phyloP scores from a whole-genome alignment of 2,329 filamentous ascomycete genomes.

The Penicillium verrucosum region DNA sequence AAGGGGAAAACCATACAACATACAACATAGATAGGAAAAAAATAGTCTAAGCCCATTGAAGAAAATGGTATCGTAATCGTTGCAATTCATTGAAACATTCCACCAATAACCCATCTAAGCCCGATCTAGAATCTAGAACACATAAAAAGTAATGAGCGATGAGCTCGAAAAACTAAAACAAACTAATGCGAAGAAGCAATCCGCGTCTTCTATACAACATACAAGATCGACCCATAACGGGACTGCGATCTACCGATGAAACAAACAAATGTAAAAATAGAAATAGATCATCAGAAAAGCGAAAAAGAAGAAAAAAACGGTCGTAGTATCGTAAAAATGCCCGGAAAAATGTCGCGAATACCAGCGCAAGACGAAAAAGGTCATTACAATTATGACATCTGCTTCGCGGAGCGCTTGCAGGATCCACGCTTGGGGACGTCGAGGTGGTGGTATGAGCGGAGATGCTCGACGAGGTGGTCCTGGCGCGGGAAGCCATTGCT shows the following conservation, averaged over 20 bases:
- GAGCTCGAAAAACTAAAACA: neutral
- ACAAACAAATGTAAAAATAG: neutral
- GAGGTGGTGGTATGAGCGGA: conserved; percentile 54
- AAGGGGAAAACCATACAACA: neutral
- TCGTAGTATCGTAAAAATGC: conserved; percentile 3
- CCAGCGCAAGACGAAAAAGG: neutral
- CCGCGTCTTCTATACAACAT: conserved; percentile 1
- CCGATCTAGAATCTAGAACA: conserved; percentile 7
- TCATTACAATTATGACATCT: conserved; percentile 3
- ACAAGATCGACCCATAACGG: neutral
- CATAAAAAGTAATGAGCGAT: neutral
- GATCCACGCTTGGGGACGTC: conserved; percentile 43
- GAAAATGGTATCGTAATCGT: conserved; percentile 1
- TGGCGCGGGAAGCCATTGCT: conserved; percentile 53
- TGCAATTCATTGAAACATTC: conserved; percentile 1
- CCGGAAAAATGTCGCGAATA: neutral
- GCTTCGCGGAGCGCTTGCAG: conserved; percentile 29
- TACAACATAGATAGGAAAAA: neutral
- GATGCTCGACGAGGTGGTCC: conserved; percentile 58
- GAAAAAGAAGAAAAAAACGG: neutral
- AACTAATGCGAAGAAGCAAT: neutral
- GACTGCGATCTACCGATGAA: neutral
- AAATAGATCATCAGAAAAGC: neutral
- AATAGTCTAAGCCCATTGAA: neutral
- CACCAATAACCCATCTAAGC: neutral